Evolutionary conservation across 805 yeast species (phyloP).

Genomic region (Monosporozyma aerobia): DNA sequence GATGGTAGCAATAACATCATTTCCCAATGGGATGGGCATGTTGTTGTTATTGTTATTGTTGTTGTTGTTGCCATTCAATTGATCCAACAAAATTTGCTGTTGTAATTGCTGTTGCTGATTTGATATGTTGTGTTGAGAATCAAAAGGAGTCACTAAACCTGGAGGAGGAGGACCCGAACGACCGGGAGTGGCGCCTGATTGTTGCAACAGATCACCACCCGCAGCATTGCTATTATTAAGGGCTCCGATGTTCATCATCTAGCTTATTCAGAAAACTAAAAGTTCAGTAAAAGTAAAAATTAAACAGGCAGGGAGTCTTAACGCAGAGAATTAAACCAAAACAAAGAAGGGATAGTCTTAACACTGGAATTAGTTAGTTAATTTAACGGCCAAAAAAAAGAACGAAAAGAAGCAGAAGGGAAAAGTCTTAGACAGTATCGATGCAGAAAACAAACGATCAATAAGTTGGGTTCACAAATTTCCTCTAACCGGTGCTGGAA

Average conservation of each 20-base stretch:
- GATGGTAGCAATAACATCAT: not conserved
- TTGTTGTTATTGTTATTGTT: not conserved
- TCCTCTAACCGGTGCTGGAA: no score
- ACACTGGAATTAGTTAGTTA: not conserved
- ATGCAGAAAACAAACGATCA: no score
- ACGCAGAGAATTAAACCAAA: not conserved
- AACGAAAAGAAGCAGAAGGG: no score
- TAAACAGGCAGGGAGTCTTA: not conserved
- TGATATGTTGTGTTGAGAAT: not conserved
- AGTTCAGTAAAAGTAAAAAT: no score
- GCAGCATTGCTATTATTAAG: not conserved
- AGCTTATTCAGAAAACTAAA: no score
- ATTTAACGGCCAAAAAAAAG: no score
- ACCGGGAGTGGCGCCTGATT: not conserved
- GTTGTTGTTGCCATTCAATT: not conserved
- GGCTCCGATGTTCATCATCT: not conserved
- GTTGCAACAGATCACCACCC: not conserved
- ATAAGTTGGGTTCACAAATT: no score
- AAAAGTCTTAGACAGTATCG: no score
- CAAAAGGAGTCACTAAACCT: constrained; percentile 10
- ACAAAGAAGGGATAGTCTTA: not conserved
- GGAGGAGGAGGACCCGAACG: constrained; percentile 15
- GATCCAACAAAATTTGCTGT: constrained; percentile 2
- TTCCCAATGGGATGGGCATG: not conserved
- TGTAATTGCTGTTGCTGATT: constrained; percentile 4